Evolutionary conservation across 345 rosid genomes (phyloP).

Genomic region (Syzygium grande): DNA sequence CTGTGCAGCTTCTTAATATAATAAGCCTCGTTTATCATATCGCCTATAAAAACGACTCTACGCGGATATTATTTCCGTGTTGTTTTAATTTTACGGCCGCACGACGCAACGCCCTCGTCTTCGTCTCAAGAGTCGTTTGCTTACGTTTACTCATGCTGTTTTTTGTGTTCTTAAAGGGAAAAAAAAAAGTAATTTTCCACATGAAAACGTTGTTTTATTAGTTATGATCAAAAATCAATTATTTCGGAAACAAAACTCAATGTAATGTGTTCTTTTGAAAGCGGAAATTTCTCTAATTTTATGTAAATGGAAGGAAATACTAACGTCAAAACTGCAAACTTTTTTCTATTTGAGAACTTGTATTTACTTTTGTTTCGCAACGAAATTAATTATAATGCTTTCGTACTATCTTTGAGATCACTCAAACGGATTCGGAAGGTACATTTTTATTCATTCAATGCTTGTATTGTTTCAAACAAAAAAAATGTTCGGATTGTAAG

Average conservation of each 20-base stretch:
- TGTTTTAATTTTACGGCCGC: neutral
- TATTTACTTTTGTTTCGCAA: neutral
- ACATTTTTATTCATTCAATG: neutral
- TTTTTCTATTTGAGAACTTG: too few species aligned
- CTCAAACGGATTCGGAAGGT: neutral
- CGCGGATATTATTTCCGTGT: fast-evolving
- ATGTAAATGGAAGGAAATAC: too few species aligned
- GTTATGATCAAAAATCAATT: neutral
- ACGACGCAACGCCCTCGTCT: fast-evolving
- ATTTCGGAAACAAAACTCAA: neutral
- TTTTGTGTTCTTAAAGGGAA: neutral
- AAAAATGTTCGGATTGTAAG: neutral
- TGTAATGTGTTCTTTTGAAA: neutral
- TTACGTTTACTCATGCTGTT: neutral
- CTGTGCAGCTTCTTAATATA: neutral
- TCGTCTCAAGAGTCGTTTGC: neutral
- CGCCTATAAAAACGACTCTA: neutral
- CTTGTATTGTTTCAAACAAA: neutral
- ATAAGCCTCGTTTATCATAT: neutral
- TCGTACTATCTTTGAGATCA: neutral
- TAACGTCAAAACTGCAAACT: too few species aligned
- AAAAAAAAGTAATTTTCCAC: neutral
- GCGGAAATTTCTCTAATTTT: neutral
- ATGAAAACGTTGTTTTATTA: neutral
- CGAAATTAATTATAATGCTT: neutral